Base-by-base conservation (phyloP, 73 alveolate genomes). In the Breviolum minutum region DNA sequence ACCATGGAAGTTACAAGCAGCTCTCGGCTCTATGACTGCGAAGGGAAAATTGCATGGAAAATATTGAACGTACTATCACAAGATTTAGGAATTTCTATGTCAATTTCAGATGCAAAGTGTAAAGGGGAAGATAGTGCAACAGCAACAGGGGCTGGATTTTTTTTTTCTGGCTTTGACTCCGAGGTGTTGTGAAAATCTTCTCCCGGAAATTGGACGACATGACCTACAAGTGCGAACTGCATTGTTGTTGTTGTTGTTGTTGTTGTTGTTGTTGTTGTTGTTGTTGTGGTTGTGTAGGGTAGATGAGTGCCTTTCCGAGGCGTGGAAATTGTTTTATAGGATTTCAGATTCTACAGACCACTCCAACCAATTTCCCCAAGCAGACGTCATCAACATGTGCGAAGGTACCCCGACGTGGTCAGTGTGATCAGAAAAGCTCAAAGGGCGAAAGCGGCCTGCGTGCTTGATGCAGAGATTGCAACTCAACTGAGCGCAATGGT, bases 181-280 rank as follows among this genome's bases (percentile, higher is more conserved):
- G 32, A 94, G 94, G 99, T 22, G 20, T 13, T 8, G 95, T 81
- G 77, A 95, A 71, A 91, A 48, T 95, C 63, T 95, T 95, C 26
- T 95, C 99, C 66, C 88, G 99, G 48, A 86, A 95, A 68, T 60
- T 95, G 90, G 99, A 95, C 60, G 99, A 95, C 82, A 84, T 95
- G 95, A 95, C 99, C 20, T 86, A 63, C 99, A 83, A 84, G 99
- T 87, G 68, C 77, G n/a, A 87, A 20, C 8, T 20, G 81, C 12
- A 30, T 71, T 71, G 40, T 1, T 71, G 81, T 48, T 71, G 32
- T 12, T n/a, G 29, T 0, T 71, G 40, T 11, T 17, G 81, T 48
- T 71, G 81, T 29, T 19, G 14, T 22, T 8, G 40, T 20, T 77
- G 86, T 11, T 63, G 61, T 16, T 40, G 54, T 3, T 40, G 54